Conservation (phyloP, 371 early-diverging fungal species). For the Zychaea mexicana region DNA sequence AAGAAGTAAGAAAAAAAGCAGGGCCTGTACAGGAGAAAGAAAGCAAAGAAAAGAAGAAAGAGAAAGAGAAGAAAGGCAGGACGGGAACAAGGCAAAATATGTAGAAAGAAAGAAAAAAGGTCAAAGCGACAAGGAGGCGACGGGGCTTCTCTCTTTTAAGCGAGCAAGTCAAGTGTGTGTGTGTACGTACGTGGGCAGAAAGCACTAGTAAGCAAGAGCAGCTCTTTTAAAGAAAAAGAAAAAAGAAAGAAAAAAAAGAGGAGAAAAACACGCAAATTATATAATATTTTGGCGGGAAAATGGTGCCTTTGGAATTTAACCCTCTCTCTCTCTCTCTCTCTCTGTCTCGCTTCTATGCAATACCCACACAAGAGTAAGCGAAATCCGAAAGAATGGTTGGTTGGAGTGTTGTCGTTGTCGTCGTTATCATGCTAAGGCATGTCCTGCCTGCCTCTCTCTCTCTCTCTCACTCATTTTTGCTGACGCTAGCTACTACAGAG, state of each 20-base stretch:
- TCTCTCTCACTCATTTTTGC: too few relatives aligned
- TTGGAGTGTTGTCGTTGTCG: not conserved
- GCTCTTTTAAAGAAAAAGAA: not conserved
- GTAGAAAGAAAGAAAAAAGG: slow-evolving; percentile 1
- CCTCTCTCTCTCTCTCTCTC: not conserved
- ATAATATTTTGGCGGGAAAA: slow-evolving; percentile 6
- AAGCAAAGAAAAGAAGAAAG: not conserved
- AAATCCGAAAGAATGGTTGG: slow-evolving; percentile 6
- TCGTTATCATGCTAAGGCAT: not conserved
- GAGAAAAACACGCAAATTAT: not conserved
- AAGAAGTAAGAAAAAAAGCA: not conserved
- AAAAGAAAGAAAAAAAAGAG: not conserved
- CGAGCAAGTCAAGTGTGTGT: too few relatives aligned
- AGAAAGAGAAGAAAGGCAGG: not conserved
- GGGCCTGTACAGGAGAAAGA: not conserved
- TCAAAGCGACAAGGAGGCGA: slow-evolving; percentile 1
- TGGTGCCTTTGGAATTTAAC: not conserved
- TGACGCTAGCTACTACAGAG: too few relatives aligned
- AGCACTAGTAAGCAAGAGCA: not conserved
- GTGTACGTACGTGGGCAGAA: too few relatives aligned
- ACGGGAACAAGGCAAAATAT: not conserved
- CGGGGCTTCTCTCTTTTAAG: not conserved
- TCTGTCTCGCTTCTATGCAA: too few relatives aligned
- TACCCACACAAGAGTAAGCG: too few relatives aligned
- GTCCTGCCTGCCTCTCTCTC: not conserved